Conservation (phyloP, 1,284 basidiomycete genomes). For the Puccinia triticina region DNA sequence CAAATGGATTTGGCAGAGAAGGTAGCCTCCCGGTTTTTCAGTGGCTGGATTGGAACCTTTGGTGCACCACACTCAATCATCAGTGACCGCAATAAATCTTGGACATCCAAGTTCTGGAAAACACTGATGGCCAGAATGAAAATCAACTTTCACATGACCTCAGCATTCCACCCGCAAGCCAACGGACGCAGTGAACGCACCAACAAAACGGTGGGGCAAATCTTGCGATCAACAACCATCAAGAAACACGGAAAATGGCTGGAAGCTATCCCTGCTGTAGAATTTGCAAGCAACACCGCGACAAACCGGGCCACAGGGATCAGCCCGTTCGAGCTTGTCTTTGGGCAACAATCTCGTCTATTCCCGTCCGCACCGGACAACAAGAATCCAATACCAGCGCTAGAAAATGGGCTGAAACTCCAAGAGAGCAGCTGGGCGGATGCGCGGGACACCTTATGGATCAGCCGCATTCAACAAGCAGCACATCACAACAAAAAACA, state of each 20-base stretch:
- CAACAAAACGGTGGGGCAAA: conserved; percentile 59
- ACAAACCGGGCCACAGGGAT: conserved; percentile 52
- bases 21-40: neutral
- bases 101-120: conserved; percentile 56
- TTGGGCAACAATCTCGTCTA: conserved; percentile 1
- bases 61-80: conserved; percentile 55
- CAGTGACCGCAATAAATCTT: conserved; percentile 57
- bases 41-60: neutral
- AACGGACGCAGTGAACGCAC: conserved; percentile 53
- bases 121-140: conserved; percentile 49
- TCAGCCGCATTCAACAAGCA: neutral
- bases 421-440: neutral
- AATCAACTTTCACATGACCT: neutral
- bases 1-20: neutral
- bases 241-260: conserved; percentile 56
- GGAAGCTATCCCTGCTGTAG: conserved; percentile 24
- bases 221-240: conserved; percentile 35
- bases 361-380: conserved; percentile 52
- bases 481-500: neutral
- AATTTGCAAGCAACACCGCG: conserved; percentile 25
- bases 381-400: too few species aligned
- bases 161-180: conserved; percentile 55
- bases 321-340: conserved; percentile 51
- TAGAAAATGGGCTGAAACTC: neutral
- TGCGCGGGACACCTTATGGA: neutral